Evolutionary conservation across 352 stramenopile genomes (phyloP).

Genomic region (Phytophthora litchii): DNA sequence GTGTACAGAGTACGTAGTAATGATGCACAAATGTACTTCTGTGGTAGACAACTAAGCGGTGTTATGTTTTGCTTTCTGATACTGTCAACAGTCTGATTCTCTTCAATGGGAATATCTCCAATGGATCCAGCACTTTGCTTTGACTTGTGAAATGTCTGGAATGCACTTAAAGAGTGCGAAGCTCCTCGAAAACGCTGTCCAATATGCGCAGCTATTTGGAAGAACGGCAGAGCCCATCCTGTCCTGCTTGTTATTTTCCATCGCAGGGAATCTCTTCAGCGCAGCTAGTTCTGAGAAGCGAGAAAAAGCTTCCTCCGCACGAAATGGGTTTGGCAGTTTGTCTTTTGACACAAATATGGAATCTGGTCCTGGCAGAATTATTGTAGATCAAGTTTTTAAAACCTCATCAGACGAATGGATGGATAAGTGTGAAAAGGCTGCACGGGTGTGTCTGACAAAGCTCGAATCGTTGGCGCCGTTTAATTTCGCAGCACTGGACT

Average conservation of each 20-base stretch:
- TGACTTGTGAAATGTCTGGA: constrained; percentile 45
- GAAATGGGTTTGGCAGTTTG: not conserved
- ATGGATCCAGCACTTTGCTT: constrained; percentile 69
- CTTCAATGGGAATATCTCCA: constrained; percentile 62
- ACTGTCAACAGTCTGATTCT: constrained; percentile 38
- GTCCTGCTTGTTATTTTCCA: constrained; percentile 28
- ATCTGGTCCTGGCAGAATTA: constrained; percentile 17
- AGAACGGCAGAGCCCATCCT: constrained; percentile 19
- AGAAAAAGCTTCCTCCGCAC: not conserved
- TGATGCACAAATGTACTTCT: constrained; percentile 2
- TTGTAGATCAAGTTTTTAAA: constrained; percentile 31
- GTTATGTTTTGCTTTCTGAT: constrained; percentile 3
- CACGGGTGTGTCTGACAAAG: constrained; percentile 46
- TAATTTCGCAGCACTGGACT: constrained; percentile 13
- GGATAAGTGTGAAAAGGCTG: constrained; percentile 40
- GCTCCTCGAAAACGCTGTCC: constrained; percentile 42
- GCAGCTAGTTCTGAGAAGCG: constrained; percentile 18
- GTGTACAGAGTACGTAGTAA: constrained; percentile 37
- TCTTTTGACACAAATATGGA: constrained; percentile 24
- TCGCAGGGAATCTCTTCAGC: constrained; percentile 34
- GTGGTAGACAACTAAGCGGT: not conserved
- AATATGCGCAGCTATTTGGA: constrained; percentile 37
- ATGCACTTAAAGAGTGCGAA: constrained; percentile 38
- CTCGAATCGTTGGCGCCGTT: constrained; percentile 28
- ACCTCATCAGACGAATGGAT: constrained; percentile 10